These are phyloP conservation scores for Rhizopus sp. DNA, from an alignment of 371 early-diverging fungal species.

Conservation along the genomic window DNA sequence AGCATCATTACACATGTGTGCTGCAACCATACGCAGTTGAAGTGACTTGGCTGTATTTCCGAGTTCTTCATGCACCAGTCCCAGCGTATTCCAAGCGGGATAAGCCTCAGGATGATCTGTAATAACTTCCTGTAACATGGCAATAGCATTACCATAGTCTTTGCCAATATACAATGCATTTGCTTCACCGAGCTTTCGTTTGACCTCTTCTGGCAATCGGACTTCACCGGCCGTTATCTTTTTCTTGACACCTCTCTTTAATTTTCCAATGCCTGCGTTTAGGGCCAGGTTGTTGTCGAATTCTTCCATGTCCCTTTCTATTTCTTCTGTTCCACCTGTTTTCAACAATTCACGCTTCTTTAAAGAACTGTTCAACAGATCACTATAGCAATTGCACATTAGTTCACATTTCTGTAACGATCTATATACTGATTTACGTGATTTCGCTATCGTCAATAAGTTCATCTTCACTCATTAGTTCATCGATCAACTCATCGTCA, in stretches of 20 bases:
- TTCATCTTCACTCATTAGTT: conserved; percentile 15
- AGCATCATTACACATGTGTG: conserved; percentile 81
- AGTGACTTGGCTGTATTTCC: conserved; percentile 77
- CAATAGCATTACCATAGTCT: conserved; percentile 70
- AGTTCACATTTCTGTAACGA: not conserved
- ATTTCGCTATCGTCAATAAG: conserved; percentile 21
- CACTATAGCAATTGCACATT: not conserved
- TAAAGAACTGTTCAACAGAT: conserved; percentile 10
- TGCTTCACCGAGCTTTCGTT: conserved; percentile 70
- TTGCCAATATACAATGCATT: conserved; percentile 71
- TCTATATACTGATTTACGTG: conserved; percentile 11
- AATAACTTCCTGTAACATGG: conserved; percentile 74
- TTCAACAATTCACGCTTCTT: conserved; percentile 21
- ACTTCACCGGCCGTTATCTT: conserved; percentile 28
- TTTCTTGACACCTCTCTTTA: conserved; percentile 17
- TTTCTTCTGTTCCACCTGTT: conserved; percentile 37
- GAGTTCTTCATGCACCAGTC: conserved; percentile 88
- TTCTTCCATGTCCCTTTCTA: conserved; percentile 37
- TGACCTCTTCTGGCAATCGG: conserved; percentile 53
- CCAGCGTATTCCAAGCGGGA: conserved; percentile 88
- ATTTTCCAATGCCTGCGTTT: conserved; percentile 36
- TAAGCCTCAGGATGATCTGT: conserved; percentile 67
- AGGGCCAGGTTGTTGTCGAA: conserved; percentile 41
- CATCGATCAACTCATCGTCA: conserved; percentile 17
- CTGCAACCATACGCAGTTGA: conserved; percentile 86